Base-by-base conservation (phyloP, 2,329 filamentous ascomycete genomes). In the Pseudocercospora vitis region DNA sequence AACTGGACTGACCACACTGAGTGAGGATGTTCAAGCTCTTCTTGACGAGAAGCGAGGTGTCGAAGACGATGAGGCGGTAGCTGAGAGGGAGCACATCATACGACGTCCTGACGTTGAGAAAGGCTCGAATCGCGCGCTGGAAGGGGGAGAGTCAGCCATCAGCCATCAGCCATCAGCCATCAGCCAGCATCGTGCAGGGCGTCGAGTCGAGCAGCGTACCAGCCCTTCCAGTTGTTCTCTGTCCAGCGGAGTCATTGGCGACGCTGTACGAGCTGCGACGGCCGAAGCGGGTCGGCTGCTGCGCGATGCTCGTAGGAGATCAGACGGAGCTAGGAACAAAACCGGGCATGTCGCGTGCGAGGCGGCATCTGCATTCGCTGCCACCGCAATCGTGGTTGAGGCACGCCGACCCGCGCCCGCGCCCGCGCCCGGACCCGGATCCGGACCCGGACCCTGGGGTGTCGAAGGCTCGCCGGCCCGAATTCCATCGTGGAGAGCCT, bases 51-150 rank as follows among this genome's bases (percentile, higher is more conserved):
- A 99, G 81, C 58, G 91, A 86, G 58, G 91, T 97, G 73, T 99
- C 95, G 71, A 99, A 89, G 60, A 96, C 84, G 68, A 99, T 95
- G 51, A 99, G 84, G 60, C 94, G 88, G 75, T 95, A 99, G 63
- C 91, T 96, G 57, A 99, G 83, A 14, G 94, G 94, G 44, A 99
- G 81, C 63, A 99, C 94, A 76, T 99, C 94, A 78, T 99, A 99
- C 72, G 91, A 96, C 29, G 90, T 97, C 69, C 94, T 87, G 64
- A 95, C 87, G 74, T 91, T 95, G 70, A 99, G 85, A 75, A 99
- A 99, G 65, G 96, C 89, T 73, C 94, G 88, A 66, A 97, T 91
- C 59, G 88, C 87, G 78, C 86, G 86, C 91, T 95, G 74, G 61
- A n/a, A n/a, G n/a, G n/a, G n/a, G n/a, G n/a, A n/a, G n/a, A n/a